A percentile compares a stretch with the other conserved stretches of the same genome.
Conservation (phyloP, 306 rosid species). For the Prunus kanzakura region DNA sequence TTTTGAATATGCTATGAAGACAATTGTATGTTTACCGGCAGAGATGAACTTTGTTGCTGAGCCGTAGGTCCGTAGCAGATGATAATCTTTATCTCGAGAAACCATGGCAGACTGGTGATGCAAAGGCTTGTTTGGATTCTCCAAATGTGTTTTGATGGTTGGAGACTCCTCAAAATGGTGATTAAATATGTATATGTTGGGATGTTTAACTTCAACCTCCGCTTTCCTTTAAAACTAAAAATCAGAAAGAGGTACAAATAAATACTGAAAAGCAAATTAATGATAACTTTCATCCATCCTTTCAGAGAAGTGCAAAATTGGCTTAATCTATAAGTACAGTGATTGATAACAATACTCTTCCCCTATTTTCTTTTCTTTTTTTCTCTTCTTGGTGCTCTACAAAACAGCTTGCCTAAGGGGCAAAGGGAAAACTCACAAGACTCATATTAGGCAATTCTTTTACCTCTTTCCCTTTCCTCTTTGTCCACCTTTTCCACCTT, state of each 20-base stretch:
- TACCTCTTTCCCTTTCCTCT: constrained; percentile 42
- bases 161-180: no score
- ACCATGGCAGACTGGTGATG: no score
- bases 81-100: no score
- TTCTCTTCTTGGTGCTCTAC: neutral
- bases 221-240: neutral
- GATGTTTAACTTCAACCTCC: no score
- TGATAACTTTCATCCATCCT: neutral
- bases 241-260: neutral
- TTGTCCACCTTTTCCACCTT: constrained; percentile 52
- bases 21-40: no score
- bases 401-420: neutral
- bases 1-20: no score
- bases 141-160: no score
- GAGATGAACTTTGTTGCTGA: no score
- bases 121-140: no score
- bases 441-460: neutral
- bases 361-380: neutral
- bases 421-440: neutral
- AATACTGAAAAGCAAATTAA: neutral
- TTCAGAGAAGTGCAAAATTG: neutral
- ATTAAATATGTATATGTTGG: no score
- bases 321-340: neutral
- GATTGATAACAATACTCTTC: neutral
- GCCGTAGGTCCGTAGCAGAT: no score